A percentile compares a stretch with the other conserved stretches of the same genome.
Conservation (phyloP, 768 basidiomycete genomes). For the Pleurotus ostreatus region DNA sequence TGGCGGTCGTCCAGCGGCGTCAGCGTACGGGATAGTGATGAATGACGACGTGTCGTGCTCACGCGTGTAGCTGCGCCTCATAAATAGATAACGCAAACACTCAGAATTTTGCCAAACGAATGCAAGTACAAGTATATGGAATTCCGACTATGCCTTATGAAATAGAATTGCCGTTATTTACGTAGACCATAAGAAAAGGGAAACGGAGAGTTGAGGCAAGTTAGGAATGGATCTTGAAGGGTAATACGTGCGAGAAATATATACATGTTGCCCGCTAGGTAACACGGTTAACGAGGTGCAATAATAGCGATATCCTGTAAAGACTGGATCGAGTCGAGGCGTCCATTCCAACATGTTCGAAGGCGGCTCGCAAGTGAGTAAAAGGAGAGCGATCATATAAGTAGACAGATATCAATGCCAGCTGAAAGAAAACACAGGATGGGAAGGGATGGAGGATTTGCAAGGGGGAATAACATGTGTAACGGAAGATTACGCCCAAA, state of each 20-base stretch:
- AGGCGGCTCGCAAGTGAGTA: constrained; percentile 51
- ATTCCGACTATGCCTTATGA: constrained; percentile 9
- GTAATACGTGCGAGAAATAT: constrained; percentile 19
- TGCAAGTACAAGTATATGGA: constrained; percentile 7
- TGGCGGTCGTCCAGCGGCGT: too few relatives aligned
- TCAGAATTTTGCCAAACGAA: not conserved
- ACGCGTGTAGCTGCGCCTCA: not conserved
- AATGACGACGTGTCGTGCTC: constrained; percentile 1
- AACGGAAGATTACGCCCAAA: constrained; percentile 67
- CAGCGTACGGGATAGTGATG: not conserved
- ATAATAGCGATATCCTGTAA: constrained; percentile 36
- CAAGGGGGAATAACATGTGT: constrained; percentile 14
- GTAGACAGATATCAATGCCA: constrained; percentile 31
- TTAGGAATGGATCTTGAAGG: constrained; percentile 32
- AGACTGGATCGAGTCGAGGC: constrained; percentile 56
- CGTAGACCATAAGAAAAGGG: constrained; percentile 27
- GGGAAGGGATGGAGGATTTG: constrained; percentile 20
- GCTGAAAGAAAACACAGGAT: constrained; percentile 17
- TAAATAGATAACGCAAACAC: constrained; percentile 13
- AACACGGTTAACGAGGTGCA: constrained; percentile 11
- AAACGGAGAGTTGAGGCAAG: constrained; percentile 30
- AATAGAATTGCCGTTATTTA: constrained; percentile 45
- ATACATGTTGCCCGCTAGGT: constrained; percentile 13
- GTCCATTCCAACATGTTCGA: constrained; percentile 34
- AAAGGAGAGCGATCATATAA: constrained; percentile 42